Percentiles rank a stretch among this genome's conserved stretches.
These are phyloP conservation scores for Populus euphratica DNA, from an alignment of 345 rosid species.

Conservation along the genomic window DNA sequence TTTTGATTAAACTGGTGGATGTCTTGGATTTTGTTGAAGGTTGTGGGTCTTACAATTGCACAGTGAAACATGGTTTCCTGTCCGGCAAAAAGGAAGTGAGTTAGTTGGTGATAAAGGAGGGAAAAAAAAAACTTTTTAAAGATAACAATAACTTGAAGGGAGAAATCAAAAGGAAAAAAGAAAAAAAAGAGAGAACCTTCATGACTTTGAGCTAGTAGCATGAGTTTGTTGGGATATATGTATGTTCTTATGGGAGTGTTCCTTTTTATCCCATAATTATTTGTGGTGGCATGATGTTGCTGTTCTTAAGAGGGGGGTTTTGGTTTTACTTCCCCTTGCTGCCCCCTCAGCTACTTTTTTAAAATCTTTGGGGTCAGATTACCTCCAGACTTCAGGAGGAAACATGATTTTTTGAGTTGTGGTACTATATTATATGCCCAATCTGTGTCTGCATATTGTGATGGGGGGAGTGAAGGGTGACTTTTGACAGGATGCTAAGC, in stretches of 20 bases:
- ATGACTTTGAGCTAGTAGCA: conserved; percentile 16
- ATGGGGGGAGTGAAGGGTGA: conserved; percentile 5
- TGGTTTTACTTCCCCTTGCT: conserved; percentile 17
- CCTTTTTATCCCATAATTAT: conserved; percentile 1
- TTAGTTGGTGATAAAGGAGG: background rate
- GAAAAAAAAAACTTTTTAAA: background rate
- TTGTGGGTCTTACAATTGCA: conserved; percentile 13
- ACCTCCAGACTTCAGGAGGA: background rate
- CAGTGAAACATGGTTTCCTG: conserved; percentile 1
- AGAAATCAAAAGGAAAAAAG: background rate
- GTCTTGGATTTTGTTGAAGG: conserved; percentile 7
- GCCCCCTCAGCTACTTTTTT: conserved; percentile 30
- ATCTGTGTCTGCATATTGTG: background rate
- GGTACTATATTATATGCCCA: background rate
- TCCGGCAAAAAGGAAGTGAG: background rate
- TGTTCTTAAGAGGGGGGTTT: conserved; percentile 13
- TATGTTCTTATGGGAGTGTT: conserved; percentile 1
- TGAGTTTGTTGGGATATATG: conserved; percentile 20
- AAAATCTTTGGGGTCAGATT: conserved; percentile 26
- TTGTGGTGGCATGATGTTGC: conserved; percentile 12
- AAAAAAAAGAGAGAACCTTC: background rate
- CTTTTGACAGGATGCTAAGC: conserved; percentile 10
- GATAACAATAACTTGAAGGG: background rate
- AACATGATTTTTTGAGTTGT: background rate
- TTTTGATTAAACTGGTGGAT: conserved; percentile 6